Evolutionary conservation across 169 alveolate species (phyloP).

Genomic region (Toxoplasma gondii): DNA sequence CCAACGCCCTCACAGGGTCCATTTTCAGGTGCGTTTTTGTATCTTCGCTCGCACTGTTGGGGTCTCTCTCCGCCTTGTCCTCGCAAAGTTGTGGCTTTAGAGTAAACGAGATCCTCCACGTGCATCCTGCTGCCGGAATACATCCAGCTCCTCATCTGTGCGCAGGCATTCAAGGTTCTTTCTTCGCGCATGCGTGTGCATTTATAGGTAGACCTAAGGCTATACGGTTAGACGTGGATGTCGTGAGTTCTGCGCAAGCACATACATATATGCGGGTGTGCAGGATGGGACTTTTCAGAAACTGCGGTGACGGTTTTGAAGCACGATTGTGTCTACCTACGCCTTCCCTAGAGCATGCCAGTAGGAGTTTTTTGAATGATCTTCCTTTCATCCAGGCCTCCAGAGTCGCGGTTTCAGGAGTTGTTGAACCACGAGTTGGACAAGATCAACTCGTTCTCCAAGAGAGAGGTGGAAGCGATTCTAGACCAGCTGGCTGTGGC

Average conservation of each 20-base stretch:
- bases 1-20: constrained; percentile 77
- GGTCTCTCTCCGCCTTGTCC: not conserved
- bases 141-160: no score
- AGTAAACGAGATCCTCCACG: not conserved
- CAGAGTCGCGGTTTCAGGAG: constrained; percentile 82
- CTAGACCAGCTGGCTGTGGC: not conserved
- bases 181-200: no score
- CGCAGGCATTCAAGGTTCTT: no score
- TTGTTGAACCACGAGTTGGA: constrained; percentile 78
- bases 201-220: no score
- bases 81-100: not conserved
- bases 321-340: no score
- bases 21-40: constrained; percentile 57
- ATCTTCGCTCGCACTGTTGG: not conserved
- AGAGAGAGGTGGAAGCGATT: constrained; percentile 38
- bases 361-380: not conserved
- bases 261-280: no score
- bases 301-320: no score
- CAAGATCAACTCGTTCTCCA: constrained; percentile 76
- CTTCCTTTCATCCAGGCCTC: constrained; percentile 69
- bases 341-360: no score
- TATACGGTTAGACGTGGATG: no score
- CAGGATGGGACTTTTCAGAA: no score
- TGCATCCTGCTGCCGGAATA: not conserved
- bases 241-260: no score